Conservation (phyloP, 331 rosid species). For the Quercus tomentella region DNA sequence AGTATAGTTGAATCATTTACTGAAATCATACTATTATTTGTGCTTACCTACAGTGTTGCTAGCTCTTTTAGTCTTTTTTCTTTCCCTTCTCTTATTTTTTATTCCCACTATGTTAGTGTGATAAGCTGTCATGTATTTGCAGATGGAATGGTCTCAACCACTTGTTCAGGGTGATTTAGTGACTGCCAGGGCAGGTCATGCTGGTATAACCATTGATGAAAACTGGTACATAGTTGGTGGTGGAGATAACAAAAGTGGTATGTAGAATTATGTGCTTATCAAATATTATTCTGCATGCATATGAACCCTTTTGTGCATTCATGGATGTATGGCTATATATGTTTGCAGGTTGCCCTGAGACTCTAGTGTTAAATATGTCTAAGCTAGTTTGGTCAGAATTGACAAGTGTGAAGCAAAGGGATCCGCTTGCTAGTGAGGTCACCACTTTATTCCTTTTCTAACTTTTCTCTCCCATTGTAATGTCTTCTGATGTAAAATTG, state of each 20-base stretch:
- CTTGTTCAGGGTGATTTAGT: conserved; percentile 77
- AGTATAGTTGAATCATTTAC: neutral
- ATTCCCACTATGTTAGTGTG: conserved; percentile 15
- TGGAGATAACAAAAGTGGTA: conserved; percentile 92
- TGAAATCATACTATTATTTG: neutral
- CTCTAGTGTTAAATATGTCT: conserved; percentile 80
- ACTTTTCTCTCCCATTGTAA: neutral
- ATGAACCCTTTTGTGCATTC: neutral
- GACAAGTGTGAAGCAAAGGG: conserved; percentile 72
- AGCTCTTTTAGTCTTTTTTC: conserved; percentile 3
- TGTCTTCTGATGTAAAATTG: neutral
- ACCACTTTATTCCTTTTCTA: conserved; percentile 23
- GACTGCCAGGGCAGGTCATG: conserved; percentile 93
- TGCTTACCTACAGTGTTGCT: neutral
- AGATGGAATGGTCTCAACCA: conserved; percentile 99
- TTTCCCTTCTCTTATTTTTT: neutral
- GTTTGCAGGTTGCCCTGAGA: conserved; percentile 82
- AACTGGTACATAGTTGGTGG: conserved; percentile 96
- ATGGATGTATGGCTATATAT: conserved; percentile 13
- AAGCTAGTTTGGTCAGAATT: conserved; percentile 84
- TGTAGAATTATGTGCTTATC: conserved; percentile 15
- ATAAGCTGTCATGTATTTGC: conserved; percentile 27
- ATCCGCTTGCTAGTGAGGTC: conserved; percentile 98
- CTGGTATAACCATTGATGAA: conserved; percentile 71
- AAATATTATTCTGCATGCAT: neutral